Conservation (phyloP, 805 yeast genomes). For the Isabelozyma heimii region DNA sequence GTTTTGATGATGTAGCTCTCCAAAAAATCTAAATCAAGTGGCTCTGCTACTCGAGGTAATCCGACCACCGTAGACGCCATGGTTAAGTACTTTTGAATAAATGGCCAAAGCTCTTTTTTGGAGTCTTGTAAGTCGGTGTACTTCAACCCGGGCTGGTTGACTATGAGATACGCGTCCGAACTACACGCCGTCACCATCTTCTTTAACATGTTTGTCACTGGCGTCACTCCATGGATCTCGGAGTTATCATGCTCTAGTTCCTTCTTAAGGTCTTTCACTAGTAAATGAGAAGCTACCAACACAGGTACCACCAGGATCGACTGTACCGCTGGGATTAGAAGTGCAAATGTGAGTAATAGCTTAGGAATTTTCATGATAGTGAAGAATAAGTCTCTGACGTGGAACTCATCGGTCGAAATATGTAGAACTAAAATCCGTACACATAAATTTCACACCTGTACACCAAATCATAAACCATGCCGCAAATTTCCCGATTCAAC, state of each 20-base stretch:
- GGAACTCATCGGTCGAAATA: neutral
- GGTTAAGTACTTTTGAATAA: slow-evolving; percentile 48
- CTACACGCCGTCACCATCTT: slow-evolving; percentile 36
- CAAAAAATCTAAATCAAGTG: slow-evolving; percentile 42
- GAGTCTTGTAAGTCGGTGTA: slow-evolving; percentile 23
- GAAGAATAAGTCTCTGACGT: neutral
- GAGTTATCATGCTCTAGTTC: slow-evolving; percentile 18
- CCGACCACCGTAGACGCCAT: slow-evolving; percentile 61
- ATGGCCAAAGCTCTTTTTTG: slow-evolving; percentile 42
- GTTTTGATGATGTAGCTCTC: slow-evolving; percentile 41
- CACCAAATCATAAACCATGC: too few relatives aligned
- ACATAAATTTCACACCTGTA: too few relatives aligned
- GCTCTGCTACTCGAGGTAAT: slow-evolving; percentile 48
- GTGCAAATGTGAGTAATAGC: neutral
- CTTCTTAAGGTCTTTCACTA: slow-evolving; percentile 27
- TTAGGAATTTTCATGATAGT: neutral
- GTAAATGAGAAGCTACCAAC: slow-evolving; percentile 37
- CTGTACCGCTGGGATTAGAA: slow-evolving; percentile 4
- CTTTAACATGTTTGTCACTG: slow-evolving; percentile 33
- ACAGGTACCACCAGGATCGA: slow-evolving; percentile 23
- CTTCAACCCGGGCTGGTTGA: slow-evolving; percentile 39
- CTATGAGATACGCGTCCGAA: slow-evolving; percentile 35
- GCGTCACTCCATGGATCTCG: slow-evolving; percentile 16
- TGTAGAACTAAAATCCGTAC: neutral
- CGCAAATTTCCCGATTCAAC: neutral